phyloP scores from a whole-genome alignment of 805 yeast species.

The Wilhelminamyces savonicus region DNA sequence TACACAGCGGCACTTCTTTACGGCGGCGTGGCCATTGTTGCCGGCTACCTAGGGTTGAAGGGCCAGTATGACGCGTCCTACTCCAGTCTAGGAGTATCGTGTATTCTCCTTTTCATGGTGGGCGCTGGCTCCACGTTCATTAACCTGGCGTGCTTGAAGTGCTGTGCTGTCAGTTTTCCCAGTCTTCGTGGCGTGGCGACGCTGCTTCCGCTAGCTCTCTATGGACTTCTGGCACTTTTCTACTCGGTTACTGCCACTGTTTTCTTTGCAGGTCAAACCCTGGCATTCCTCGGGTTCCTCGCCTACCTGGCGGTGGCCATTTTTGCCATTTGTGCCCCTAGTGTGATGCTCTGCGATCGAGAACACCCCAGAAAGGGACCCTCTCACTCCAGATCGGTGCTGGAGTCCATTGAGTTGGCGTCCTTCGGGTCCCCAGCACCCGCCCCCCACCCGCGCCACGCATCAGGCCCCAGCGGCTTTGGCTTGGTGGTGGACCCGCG shows the following conservation, averaged over 20 bases:
- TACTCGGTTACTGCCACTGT: conserved; percentile 51
- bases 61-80: conserved; percentile 39
- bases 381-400: conserved; percentile 6
- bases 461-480: conserved; percentile 8
- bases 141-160: conserved; percentile 60
- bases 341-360: conserved; percentile 35
- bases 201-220: conserved; percentile 65
- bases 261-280: conserved; percentile 54
- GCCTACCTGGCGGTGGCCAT: conserved; percentile 37
- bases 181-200: conserved; percentile 67
- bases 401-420: conserved; percentile 6
- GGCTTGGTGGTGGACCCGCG: conserved; percentile 14
- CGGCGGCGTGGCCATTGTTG: conserved; percentile 44
- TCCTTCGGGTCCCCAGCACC: neutral
- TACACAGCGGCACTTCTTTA: conserved; percentile 45
- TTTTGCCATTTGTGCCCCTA: conserved; percentile 41
- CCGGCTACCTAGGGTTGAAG: conserved; percentile 54
- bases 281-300: conserved; percentile 43
- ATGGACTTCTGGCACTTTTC: conserved; percentile 68
- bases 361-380: conserved; percentile 13
- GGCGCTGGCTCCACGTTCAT: conserved; percentile 68
- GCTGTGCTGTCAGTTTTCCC: conserved; percentile 69
- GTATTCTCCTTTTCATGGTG: conserved; percentile 45
- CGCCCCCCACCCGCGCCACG: neutral
- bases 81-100: conserved; percentile 35